Base-by-base conservation (phyloP, 1,284 basidiomycete species). In the Cerrena zonata region DNA sequence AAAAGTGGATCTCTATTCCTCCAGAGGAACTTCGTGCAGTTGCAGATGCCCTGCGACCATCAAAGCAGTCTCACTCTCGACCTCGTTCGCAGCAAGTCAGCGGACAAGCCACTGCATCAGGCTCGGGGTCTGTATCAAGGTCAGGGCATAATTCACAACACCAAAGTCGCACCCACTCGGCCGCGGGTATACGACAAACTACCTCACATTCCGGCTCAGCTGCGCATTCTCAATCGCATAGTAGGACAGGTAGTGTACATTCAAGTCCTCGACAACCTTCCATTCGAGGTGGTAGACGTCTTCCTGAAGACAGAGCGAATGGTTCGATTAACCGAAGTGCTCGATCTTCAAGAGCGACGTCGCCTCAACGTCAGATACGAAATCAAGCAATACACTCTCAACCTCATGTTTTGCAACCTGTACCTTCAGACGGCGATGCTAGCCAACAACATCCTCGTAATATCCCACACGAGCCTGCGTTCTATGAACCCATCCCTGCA, bases 1-100 rank as follows among this genome's bases (percentile, higher is more conserved):
- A 71, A 13, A 83, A 81, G 65, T 83, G 81, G 82, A 71, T 82
- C 2, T 69, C 70, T 15, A 77, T 83, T 48, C 77, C 80, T 1
- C 66, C 77, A 1, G 69, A 74, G 56, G 80, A 82, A 59, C 67
- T 82, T 23, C 79, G 78, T 60, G 77, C 75, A 4, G 73, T 78
- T 25, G 76, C 73, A 21, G 80, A 82, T 56, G 73, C 66, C 10
- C 60, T 64, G 41, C 60, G 63, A 2, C 55, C 38, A 51, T 62
- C 53, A 25, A 56, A 53, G 44, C 60, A 52, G 30, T 62, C 57
- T 23, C 57, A 64, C 34, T 61, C 61, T 13, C 58, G 56, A n/a
- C 53, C 60, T 5, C 61, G 58, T 38, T 51, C 56, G 19, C 52
- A 58, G 21, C 40, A 45, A 26, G 22, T 24, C 40, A 21, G 53